Conservation (phyloP, 164 flowering plant species). For the Akebia trifoliata region DNA sequence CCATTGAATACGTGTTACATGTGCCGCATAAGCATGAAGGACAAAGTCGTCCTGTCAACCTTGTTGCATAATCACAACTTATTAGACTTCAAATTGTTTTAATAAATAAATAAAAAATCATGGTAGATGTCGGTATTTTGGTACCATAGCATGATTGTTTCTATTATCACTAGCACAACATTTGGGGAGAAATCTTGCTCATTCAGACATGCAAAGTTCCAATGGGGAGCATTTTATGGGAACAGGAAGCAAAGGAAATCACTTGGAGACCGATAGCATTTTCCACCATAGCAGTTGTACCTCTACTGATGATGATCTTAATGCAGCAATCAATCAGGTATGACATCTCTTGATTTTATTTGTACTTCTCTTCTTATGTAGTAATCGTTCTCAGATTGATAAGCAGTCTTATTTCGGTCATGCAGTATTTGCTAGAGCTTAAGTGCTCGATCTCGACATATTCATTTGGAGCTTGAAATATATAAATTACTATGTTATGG, state of each 20-base stretch:
- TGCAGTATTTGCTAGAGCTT: background rate
- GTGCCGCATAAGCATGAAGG: no score
- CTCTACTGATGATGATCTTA: conserved; percentile 18
- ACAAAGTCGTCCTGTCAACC: no score
- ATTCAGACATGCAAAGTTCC: conserved; percentile 1
- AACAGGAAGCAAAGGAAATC: background rate
- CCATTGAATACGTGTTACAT: no score
- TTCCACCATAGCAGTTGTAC: conserved; percentile 2
- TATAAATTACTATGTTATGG: background rate
- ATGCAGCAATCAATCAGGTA: conserved; percentile 14
- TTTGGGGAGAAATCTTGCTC: background rate
- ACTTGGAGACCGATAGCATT: conserved; percentile 1
- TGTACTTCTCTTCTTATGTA: background rate
- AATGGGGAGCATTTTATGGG: background rate
- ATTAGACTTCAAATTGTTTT: no score
- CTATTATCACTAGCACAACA: background rate
- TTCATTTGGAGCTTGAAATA: background rate
- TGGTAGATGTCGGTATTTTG: no score
- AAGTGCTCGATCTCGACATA: background rate
- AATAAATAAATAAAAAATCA: no score
- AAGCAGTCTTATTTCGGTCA: background rate
- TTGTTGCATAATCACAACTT: no score
- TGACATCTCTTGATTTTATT: background rate
- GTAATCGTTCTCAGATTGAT: background rate
- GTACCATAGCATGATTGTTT: background rate